These are phyloP conservation scores for Claviceps purpurea DNA, from an alignment of 2,329 filamentous ascomycete genomes.

Conservation along the genomic window DNA sequence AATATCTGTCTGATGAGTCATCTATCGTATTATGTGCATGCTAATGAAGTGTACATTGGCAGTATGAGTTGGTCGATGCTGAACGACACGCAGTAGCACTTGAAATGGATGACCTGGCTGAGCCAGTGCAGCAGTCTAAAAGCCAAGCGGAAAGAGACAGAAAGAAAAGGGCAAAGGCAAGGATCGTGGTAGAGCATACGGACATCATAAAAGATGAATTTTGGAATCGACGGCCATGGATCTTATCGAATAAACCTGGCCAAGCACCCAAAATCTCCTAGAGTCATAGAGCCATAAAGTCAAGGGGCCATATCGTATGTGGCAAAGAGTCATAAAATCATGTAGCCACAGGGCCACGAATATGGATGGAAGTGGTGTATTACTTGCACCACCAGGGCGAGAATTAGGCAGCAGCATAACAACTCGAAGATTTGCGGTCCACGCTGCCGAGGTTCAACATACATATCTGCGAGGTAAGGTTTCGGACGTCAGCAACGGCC, in stretches of 20 bases:
- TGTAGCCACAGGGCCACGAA: too few species aligned
- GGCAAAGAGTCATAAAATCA: too few species aligned
- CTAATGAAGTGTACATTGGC: not conserved
- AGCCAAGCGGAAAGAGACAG: constrained; percentile 73
- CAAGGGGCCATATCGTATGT: too few species aligned
- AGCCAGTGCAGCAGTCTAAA: constrained; percentile 50
- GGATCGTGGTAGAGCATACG: constrained; percentile 68
- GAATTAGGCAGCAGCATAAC: too few species aligned
- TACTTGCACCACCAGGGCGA: too few species aligned
- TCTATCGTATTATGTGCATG: not conserved
- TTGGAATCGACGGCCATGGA: constrained; percentile 78
- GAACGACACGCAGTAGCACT: constrained; percentile 30
- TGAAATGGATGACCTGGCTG: constrained; percentile 34
- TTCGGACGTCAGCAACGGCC: not conserved
- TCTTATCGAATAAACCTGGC: constrained; percentile 61
- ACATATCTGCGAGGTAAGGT: not conserved
- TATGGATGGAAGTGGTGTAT: too few species aligned
- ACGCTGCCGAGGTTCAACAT: too few species aligned
- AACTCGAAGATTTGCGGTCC: too few species aligned
- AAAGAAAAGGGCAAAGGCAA: constrained; percentile 69
- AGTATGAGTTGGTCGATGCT: constrained; percentile 61
- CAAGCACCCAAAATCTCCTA: constrained; percentile 50
- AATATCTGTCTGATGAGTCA: not conserved
- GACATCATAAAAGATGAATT: constrained; percentile 96
- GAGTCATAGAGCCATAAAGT: constrained; percentile 5